phyloP scores from a whole-genome alignment of 768 basidiomycete genomes.

The Hebeloma cylindrosporum region DNA sequence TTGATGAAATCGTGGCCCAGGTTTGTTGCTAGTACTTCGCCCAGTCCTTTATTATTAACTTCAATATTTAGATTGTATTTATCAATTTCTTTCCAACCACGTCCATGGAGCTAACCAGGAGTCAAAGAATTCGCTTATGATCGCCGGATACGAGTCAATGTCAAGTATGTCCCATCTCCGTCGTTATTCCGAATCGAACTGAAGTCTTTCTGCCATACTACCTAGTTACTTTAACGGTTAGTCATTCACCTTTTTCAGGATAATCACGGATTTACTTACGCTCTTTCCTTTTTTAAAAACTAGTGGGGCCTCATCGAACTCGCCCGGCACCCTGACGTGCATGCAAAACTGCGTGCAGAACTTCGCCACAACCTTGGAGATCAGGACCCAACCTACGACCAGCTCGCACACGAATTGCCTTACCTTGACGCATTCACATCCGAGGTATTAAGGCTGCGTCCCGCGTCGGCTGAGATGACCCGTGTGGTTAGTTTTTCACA shows the following conservation, averaged over 20 bases:
- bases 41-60: not conserved
- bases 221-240: constrained; percentile 39
- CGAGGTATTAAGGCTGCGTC: constrained; percentile 42
- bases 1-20: constrained; percentile 38
- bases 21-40: constrained; percentile 16
- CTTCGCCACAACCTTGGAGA: constrained; percentile 37
- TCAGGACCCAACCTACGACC: constrained; percentile 58
- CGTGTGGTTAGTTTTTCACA: constrained; percentile 34
- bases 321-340: constrained; percentile 41
- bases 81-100: not conserved
- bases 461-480: constrained; percentile 33
- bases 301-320: constrained; percentile 64
- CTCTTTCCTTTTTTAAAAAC: not conserved
- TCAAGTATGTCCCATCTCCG: constrained; percentile 35
- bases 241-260: not conserved
- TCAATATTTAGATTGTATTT: constrained; percentile 15
- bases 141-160: constrained; percentile 53
- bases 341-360: constrained; percentile 50
- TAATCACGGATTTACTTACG: not conserved
- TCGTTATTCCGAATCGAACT: not conserved
- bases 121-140: not conserved
- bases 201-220: not conserved
- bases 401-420: constrained; percentile 48
- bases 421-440: constrained; percentile 55
- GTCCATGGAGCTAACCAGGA: not conserved